Evolutionary conservation across 2,329 filamentous ascomycete species (phyloP).

Genomic region (Plenodomus biglobosus): DNA sequence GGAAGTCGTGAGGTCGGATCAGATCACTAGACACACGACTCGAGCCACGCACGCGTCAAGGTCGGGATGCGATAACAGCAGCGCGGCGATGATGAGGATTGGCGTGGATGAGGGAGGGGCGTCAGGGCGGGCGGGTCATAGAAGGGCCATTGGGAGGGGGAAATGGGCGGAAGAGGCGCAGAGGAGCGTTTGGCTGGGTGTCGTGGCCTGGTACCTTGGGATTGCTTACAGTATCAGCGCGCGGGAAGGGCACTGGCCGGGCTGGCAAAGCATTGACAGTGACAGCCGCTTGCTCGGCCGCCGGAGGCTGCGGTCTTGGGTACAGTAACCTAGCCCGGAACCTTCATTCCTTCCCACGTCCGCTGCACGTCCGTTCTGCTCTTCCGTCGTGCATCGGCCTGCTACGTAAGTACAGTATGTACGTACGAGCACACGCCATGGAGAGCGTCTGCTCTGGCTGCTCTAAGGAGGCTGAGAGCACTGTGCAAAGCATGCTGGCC

Average conservation of each 20-base stretch:
- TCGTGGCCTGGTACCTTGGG: conserved; percentile 2
- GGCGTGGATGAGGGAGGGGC: neutral
- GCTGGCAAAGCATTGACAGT: no score
- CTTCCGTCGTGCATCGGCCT: no score
- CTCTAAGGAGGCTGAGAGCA: no score
- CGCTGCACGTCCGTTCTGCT: neutral
- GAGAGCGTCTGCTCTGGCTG: no score
- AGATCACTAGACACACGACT: conserved; percentile 10
- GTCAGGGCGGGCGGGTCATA: neutral
- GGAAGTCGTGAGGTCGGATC: conserved; percentile 9
- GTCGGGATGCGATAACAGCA: neutral
- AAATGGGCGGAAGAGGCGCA: conserved; percentile 1
- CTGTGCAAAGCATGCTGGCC: no score
- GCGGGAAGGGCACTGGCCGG: conserved; percentile 10
- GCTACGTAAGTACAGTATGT: no score
- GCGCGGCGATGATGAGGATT: neutral
- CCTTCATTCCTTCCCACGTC: neutral
- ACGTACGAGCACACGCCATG: no score
- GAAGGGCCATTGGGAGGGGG: neutral
- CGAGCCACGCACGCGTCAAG: conserved; percentile 10
- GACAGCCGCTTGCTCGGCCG: neutral
- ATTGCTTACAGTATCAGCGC: conserved; percentile 11
- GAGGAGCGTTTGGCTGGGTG: conserved; percentile 3
- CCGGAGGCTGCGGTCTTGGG: conserved; percentile 10
- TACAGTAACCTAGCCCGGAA: neutral